phyloP scores from a whole-genome alignment of 768 basidiomycete genomes.

The Rhodosporidiobolus odoratus region DNA sequence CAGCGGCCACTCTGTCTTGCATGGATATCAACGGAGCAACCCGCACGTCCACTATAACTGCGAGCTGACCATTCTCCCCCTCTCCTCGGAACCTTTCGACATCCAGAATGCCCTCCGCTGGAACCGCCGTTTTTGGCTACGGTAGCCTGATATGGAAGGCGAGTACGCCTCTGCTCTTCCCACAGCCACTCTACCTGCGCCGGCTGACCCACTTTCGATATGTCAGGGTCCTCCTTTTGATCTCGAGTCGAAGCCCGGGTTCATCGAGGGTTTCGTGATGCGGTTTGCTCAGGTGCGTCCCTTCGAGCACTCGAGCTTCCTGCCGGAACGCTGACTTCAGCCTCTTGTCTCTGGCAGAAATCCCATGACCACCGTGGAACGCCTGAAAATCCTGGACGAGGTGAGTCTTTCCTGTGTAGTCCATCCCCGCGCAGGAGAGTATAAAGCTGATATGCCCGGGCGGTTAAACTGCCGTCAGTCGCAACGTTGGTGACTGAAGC shows the following conservation, averaged over 20 bases:
- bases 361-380: conserved; percentile 92
- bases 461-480: no score
- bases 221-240: conserved; percentile 32
- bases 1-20: no score
- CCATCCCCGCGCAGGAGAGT: no score
- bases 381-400: conserved; percentile 54
- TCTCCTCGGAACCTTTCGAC: no score
- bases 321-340: no score
- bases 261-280: conserved; percentile 81
- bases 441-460: no score
- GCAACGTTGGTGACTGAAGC: conserved; percentile 82
- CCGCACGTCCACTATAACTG: no score
- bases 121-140: not conserved
- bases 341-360: conserved; percentile 49
- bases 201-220: not conserved
- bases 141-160: conserved; percentile 15
- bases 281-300: conserved; percentile 61
- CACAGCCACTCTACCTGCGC: not conserved
- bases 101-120: no score
- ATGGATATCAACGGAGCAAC: no score
- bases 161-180: not conserved
- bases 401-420: not conserved
- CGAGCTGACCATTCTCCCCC: no score
- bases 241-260: conserved; percentile 61
- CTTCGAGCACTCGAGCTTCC: no score